phyloP scores from a whole-genome alignment of 208 protist genomes.

The Leishmania arabica region DNA sequence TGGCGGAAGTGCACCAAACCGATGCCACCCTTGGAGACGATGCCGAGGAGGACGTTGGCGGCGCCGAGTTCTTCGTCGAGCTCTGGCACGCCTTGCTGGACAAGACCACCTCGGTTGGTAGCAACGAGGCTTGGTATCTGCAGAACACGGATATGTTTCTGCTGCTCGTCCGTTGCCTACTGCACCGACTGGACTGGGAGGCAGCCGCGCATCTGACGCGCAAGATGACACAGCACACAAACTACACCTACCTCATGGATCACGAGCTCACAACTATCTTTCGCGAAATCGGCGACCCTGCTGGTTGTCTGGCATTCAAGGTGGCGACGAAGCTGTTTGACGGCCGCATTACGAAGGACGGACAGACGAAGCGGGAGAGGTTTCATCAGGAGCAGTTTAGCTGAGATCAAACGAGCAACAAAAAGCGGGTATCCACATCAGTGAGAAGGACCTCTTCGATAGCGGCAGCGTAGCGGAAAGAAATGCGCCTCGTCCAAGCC shows the following conservation, averaged over 20 bases:
- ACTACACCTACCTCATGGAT: constrained; percentile 87
- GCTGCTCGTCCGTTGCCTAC: constrained; percentile 70
- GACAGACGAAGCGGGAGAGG: constrained; percentile 61
- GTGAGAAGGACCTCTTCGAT: not conserved
- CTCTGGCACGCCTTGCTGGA: constrained; percentile 78
- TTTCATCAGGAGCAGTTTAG: constrained; percentile 41
- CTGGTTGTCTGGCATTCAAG: constrained; percentile 85
- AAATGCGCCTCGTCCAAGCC: not conserved
- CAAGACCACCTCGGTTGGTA: constrained; percentile 42
- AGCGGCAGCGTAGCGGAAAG: not conserved
- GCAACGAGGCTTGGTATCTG: constrained; percentile 79
- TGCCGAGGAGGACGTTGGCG: constrained; percentile 17
- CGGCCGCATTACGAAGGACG: constrained; percentile 80
- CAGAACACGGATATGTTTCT: constrained; percentile 87
- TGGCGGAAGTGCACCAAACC: constrained; percentile 11
- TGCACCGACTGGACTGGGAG: constrained; percentile 89
- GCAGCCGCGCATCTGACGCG: constrained; percentile 78
- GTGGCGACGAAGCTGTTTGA: constrained; percentile 89
- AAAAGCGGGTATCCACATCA: too few species aligned
- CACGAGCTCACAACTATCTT: constrained; percentile 84
- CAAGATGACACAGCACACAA: constrained; percentile 68
- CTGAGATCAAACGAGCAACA: not conserved
- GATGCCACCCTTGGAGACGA: constrained; percentile 17
- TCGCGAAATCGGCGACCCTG: constrained; percentile 81
- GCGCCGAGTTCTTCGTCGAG: constrained; percentile 78